Evolutionary conservation across 495 filamentous ascomycete genomes (phyloP), one percentile per base, ranked within the genome.

Genomic region (Xylaria castorea): DNA sequence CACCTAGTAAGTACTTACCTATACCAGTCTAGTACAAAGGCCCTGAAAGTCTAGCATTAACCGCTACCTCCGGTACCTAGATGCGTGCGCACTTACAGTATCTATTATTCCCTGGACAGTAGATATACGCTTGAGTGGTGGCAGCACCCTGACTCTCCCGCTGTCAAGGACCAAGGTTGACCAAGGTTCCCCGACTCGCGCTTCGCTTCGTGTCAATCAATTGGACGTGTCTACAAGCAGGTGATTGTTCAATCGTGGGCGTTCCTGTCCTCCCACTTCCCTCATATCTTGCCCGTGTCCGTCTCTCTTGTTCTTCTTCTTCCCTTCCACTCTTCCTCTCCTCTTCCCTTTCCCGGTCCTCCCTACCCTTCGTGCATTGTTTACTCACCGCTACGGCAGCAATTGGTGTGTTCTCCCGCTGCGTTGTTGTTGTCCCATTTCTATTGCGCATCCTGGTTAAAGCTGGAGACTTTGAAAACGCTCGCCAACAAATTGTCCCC

Each of bases 391-490:
- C 62, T 66, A 25, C 46, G 20, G 46, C 61, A 58, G 50, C 50
- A 53, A 71, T 66, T 71, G 61, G 70, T 22, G 61, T 53, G 46
- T 32, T 57, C 61, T 58, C 27, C 70, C 36, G 70, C 53, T 58
- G 62, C 63, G 70, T 46, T 51, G 57, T 65, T 68, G 51, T 71
- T 65, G 70, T 73, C 63, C 61, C 65, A 74, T 73, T 58, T 71
- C 63, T 72, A 66, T 74, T 73, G 76, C 73, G 72, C 78, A 72
- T 66, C 62, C 70, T 61, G 62, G 70, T 72, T 67, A 51, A 64
- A 40, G 71, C 71, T 69, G 71, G 71, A 73, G 62, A 67, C 63
- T n/a, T 67, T 53, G 18, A 42, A 71, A 57, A 73, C 61, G 27
- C 64, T 69, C 61, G 66, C 65, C 71, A 73, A 73, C 66, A 73